These are phyloP conservation scores for Verticillium isaacii DNA, from an alignment of 2,329 filamentous ascomycete species.

Conservation along the genomic window DNA sequence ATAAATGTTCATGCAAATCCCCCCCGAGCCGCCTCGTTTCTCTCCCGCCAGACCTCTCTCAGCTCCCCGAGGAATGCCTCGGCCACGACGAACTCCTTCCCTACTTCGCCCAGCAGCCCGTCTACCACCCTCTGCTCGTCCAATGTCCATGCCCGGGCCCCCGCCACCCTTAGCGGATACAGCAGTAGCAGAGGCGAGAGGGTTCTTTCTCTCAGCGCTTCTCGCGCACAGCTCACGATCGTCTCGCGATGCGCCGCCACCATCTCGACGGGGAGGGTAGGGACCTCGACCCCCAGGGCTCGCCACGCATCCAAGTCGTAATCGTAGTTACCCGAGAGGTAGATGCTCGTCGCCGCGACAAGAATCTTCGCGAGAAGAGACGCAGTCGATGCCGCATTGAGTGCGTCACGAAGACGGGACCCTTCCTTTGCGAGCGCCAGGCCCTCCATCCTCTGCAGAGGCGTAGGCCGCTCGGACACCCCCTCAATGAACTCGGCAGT, in stretches of 20 bases:
- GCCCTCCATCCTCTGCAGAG: background rate
- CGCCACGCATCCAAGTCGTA: constrained; percentile 27
- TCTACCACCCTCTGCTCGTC: constrained; percentile 18
- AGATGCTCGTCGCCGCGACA: constrained; percentile 27
- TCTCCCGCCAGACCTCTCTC: background rate
- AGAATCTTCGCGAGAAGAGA: constrained; percentile 17
- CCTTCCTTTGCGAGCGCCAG: constrained; percentile 14
- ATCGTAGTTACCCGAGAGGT: constrained; percentile 30
- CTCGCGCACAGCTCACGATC: constrained; percentile 16
- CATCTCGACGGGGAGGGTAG: constrained; percentile 14
- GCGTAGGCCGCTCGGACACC: background rate
- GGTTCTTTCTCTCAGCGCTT: constrained; percentile 12
- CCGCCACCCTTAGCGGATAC: constrained; percentile 28
- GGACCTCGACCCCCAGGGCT: constrained; percentile 12
- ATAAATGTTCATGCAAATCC: background rate
- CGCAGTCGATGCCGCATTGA: constrained; percentile 1
- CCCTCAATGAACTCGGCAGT: constrained; percentile 3
- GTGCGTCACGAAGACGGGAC: constrained; percentile 11
- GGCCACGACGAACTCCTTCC: constrained; percentile 2
- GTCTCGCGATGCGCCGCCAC: constrained; percentile 16
- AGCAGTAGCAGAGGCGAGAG: constrained; percentile 26
- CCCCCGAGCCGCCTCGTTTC: background rate
- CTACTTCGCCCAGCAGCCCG: constrained; percentile 10
- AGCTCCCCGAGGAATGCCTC: constrained; percentile 5
- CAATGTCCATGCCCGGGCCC: constrained; percentile 18